Base-by-base conservation (phyloP, 108 stramenopile species). In the Pseudonitzschia multiseries region DNA sequence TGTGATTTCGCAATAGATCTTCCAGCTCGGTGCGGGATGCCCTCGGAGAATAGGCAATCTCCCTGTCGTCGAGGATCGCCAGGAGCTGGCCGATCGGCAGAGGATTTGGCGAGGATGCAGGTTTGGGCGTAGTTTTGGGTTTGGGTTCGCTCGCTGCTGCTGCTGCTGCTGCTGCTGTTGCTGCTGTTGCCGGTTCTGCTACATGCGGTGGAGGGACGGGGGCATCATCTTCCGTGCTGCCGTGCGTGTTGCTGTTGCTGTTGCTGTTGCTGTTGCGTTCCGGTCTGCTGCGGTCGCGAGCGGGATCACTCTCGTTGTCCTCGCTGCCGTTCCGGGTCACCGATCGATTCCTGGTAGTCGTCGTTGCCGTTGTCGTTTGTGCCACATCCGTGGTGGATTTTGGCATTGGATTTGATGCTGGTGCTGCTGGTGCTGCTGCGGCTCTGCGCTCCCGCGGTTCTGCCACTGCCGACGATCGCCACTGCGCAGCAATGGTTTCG, bases 21-120 rank as follows among this genome's bases (percentile, higher is more conserved):
- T 67, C 66, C 4, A 67, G 36, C 8, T 67, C 66, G 15, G 21
- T 26, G 2, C 66, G 66, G 8, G 66, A 67, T 12, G 66, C 66
- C 21, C 33, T 46, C 24, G 66, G 66, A 5, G 66, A 67, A 67
- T 48, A 67, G 21, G 66, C 40, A 1, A 48, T 29, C 13, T 48
- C 28, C 18, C 15, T 21, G 20, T 48, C 44, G 24, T 67, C 44
- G 28, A 67, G 44, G 8, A 13, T 44, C 13, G 15, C 21, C 4
- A 67, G 24, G 26, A 67, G 40, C 29, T 50, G 26, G 31, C 0
- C 18, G 28, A 67, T 28, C 26, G 66, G 66, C 18, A 32, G 36
- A n/a, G n/a, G n/a, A n/a, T n/a, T n/a, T 46, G 12, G 32, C 46
- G 17, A 2, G 46, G 46, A 48, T n/a, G n/a, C n/a, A n/a, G n/a